Evolutionary conservation across 495 filamentous ascomycete species (phyloP).

Genomic region (Schizothecium vesticola): DNA sequence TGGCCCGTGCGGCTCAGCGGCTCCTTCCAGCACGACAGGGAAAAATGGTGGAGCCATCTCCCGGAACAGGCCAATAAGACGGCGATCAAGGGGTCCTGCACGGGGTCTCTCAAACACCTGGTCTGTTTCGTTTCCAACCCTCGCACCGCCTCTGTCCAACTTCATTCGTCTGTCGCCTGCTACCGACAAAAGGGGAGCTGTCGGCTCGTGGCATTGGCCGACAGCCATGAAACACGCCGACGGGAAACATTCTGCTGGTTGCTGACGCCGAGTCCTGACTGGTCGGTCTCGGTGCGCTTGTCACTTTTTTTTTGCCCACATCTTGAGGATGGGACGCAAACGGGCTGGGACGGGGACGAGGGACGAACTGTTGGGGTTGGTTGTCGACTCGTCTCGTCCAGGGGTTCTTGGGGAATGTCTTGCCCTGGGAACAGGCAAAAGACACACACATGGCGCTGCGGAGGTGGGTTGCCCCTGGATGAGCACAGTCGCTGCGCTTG

Average conservation of each 20-base stretch:
- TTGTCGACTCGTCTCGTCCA: not conserved
- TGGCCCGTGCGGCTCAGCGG: not conserved
- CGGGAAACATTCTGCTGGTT: not conserved
- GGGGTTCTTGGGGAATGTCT: not conserved
- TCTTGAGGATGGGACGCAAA: not conserved
- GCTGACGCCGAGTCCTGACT: not conserved
- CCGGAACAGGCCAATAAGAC: not conserved
- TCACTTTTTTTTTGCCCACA: not conserved
- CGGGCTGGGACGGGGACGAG: not conserved
- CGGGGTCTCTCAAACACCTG: constrained; percentile 9
- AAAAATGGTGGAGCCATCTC: not conserved
- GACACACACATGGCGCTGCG: not conserved
- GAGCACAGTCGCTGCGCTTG: not conserved
- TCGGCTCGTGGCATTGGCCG: not conserved
- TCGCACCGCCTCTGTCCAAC: not conserved
- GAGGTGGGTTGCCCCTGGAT: not conserved
- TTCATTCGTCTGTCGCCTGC: not conserved
- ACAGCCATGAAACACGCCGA: constrained; percentile 2
- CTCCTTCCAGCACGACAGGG: not conserved
- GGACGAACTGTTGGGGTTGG: not conserved
- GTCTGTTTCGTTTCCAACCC: constrained; percentile 11
- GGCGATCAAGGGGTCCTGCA: not conserved
- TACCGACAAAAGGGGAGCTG: not conserved
- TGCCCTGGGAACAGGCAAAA: not conserved
- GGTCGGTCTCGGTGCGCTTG: not conserved